Percentiles rank a stretch among this genome's conserved stretches.
phyloP scores from a whole-genome alignment of 2,329 filamentous ascomycete species.

The Thermochaetoides dissita region DNA sequence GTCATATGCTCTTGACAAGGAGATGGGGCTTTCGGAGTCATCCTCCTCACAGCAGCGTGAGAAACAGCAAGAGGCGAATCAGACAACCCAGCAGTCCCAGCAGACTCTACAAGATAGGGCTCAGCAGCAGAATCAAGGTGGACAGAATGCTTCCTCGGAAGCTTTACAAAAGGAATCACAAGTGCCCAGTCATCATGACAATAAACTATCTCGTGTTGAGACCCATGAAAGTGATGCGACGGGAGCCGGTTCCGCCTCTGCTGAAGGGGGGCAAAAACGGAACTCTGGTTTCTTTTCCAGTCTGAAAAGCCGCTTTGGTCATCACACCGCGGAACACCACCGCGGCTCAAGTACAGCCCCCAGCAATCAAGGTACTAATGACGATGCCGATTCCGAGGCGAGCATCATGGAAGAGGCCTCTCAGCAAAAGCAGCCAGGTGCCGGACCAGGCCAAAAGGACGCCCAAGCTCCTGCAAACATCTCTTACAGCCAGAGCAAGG shows the following conservation, averaged over 20 bases:
- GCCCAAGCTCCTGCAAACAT: slow-evolving; percentile 10
- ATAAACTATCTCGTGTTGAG: slow-evolving; percentile 24
- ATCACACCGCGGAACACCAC: too few relatives aligned
- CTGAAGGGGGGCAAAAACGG: slow-evolving; percentile 23
- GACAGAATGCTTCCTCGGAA: too few relatives aligned
- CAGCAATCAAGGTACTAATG: slow-evolving; percentile 13
- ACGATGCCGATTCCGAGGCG: slow-evolving; percentile 29
- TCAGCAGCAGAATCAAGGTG: background rate
- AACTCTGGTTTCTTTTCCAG: slow-evolving; percentile 38
- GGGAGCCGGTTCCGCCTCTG: slow-evolving; percentile 23
- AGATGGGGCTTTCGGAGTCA: slow-evolving; percentile 24
- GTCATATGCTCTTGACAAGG: slow-evolving; percentile 35
- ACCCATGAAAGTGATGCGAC: slow-evolving; percentile 25
- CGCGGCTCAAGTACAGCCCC: too few relatives aligned
- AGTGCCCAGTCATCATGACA: too few relatives aligned
- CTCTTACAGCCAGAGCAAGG: slow-evolving; percentile 18
- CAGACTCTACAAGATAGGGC: background rate
- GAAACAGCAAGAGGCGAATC: background rate
- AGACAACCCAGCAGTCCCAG: slow-evolving; percentile 2
- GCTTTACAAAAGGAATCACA: too few relatives aligned
- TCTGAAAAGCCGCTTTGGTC: slow-evolving; percentile 29
- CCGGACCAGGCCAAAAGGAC: slow-evolving; percentile 24
- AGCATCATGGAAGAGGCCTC: slow-evolving; percentile 26
- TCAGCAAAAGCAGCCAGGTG: slow-evolving; percentile 25
- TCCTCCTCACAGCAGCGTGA: too few relatives aligned